These are phyloP conservation scores for Ilyonectria sp. DNA, from an alignment of 2,329 filamentous ascomycete genomes.

Conservation along the genomic window DNA sequence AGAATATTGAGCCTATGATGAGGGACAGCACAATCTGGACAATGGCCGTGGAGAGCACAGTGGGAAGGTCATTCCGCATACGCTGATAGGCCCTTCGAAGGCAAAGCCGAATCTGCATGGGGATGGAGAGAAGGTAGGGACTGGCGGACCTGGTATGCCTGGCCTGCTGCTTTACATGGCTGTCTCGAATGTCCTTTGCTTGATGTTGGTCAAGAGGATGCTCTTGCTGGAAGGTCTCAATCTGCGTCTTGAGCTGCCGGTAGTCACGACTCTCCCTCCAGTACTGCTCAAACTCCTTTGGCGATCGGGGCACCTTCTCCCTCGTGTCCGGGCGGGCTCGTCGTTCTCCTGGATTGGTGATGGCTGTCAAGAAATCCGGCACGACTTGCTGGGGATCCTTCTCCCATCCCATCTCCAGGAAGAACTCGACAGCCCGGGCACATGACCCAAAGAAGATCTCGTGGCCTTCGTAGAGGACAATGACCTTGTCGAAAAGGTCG, in stretches of 20 bases:
- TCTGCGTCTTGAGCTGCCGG: slow-evolving; percentile 60
- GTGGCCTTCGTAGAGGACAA: slow-evolving; percentile 82
- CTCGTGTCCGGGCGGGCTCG: slow-evolving; percentile 71
- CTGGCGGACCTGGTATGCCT: slow-evolving; percentile 69
- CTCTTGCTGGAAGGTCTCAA: slow-evolving; percentile 64
- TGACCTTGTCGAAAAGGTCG: slow-evolving; percentile 81
- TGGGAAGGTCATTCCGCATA: slow-evolving; percentile 66
- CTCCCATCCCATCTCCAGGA: slow-evolving; percentile 77
- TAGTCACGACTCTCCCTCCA: slow-evolving; percentile 64
- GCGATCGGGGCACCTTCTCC: slow-evolving; percentile 73
- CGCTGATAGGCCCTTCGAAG: slow-evolving; percentile 67
- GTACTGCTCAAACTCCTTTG: slow-evolving; percentile 75
- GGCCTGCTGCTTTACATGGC: slow-evolving; percentile 66
- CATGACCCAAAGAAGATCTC: slow-evolving; percentile 83
- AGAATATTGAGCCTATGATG: slow-evolving; percentile 75
- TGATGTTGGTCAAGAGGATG: slow-evolving; percentile 60
- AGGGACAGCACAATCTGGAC: slow-evolving; percentile 70
- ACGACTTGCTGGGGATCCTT: slow-evolving; percentile 78
- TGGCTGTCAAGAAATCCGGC: slow-evolving; percentile 78
- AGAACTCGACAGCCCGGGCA: slow-evolving; percentile 72
- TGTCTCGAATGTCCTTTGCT: slow-evolving; percentile 60
- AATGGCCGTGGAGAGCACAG: slow-evolving; percentile 61
- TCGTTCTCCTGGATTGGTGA: slow-evolving; percentile 76
- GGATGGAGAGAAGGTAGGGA: slow-evolving; percentile 69
- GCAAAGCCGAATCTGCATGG: slow-evolving; percentile 68